Percentiles rank a stretch among this genome's conserved stretches.
Evolutionary conservation across 495 filamentous ascomycete species (phyloP).

Genomic region (Xeromyces bisporus): DNA sequence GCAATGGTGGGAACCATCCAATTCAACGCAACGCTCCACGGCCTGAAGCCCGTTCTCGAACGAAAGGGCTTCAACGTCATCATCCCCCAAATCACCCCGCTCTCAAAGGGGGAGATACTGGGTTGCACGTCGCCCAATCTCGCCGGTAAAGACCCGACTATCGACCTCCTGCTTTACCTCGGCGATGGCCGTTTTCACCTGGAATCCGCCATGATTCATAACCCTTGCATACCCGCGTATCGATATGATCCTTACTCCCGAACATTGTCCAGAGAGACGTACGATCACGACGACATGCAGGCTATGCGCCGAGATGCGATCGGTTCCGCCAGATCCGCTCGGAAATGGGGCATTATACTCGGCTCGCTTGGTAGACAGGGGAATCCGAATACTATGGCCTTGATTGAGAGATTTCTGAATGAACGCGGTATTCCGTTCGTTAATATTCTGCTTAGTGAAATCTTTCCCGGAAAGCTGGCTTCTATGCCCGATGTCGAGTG

Average conservation of each 20-base stretch:
- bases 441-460: conserved; percentile 75
- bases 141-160: conserved; percentile 18
- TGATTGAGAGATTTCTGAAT: conserved; percentile 62
- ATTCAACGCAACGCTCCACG: conserved; percentile 93
- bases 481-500: conserved; percentile 87
- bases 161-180: conserved; percentile 80
- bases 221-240: conserved; percentile 76
- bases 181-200: conserved; percentile 96
- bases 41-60: conserved; percentile 55
- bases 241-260: conserved; percentile 94
- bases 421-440: conserved; percentile 57
- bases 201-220: conserved; percentile 97
- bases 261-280: conserved; percentile 74
- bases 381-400: conserved; percentile 77
- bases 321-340: conserved; percentile 47
- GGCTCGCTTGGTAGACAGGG: conserved; percentile 86
- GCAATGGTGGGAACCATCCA: conserved; percentile 95
- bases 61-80: conserved; percentile 64
- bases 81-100: conserved; percentile 81
- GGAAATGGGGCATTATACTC: conserved; percentile 88
- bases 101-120: conserved; percentile 87
- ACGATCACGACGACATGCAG: conserved; percentile 82
- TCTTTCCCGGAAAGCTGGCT: conserved; percentile 86
- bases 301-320: conserved; percentile 65
- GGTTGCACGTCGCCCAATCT: conserved; percentile 86